Conservation (phyloP, 2,329 filamentous ascomycete species). For the Mollisia scopiformis region DNA sequence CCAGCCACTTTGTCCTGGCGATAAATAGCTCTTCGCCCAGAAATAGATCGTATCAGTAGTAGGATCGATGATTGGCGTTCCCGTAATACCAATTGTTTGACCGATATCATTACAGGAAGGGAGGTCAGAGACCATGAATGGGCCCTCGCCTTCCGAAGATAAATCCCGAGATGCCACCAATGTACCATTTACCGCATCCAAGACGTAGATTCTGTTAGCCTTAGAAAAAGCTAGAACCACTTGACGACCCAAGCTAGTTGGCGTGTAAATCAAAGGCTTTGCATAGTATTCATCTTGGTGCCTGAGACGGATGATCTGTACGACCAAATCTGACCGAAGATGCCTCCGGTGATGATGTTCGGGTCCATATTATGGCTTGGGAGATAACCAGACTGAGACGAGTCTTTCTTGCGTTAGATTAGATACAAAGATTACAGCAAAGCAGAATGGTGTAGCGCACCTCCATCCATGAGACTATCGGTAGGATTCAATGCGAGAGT, state of each 20-base stretch:
- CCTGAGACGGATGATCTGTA: not conserved
- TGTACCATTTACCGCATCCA: conserved; percentile 56
- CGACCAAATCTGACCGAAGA: not conserved
- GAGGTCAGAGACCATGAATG: conserved; percentile 37
- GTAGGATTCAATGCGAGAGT: not conserved
- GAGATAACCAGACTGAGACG: conserved; percentile 8
- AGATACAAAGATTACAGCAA: not conserved
- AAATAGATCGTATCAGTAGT: conserved; percentile 20
- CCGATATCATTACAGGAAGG: conserved; percentile 15
- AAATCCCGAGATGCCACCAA: conserved; percentile 51
- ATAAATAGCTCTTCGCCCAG: conserved; percentile 18
- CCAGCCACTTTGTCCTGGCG: not conserved
- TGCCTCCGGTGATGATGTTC: not conserved
- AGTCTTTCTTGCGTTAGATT: not conserved
- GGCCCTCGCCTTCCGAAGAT: conserved; percentile 39
- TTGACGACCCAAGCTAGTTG: conserved; percentile 45
- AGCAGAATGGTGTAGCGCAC: not conserved
- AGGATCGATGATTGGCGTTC: conserved; percentile 21
- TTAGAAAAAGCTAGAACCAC: conserved; percentile 58
- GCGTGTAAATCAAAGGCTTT: conserved; percentile 55
- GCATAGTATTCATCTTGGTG: conserved; percentile 44
- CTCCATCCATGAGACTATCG: not conserved
- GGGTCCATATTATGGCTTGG: conserved; percentile 12
- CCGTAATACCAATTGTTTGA: conserved; percentile 19
- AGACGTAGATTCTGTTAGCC: conserved; percentile 59